Base-by-base conservation (phyloP, 306 rosid species). In the Hylodesmum podocarpum region DNA sequence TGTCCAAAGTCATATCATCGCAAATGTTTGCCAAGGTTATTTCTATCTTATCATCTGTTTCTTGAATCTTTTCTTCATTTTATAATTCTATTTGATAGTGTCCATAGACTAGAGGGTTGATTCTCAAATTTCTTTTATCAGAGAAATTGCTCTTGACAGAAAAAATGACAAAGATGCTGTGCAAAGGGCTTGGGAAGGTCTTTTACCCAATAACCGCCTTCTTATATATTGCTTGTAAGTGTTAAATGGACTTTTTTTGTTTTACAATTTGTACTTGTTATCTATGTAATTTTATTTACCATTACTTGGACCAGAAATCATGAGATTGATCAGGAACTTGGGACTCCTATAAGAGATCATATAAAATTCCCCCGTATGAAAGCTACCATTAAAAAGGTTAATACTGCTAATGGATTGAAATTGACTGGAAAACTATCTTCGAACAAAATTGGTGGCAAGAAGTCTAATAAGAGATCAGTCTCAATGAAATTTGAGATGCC, bases 161-260 rank as follows among this genome's bases (percentile, higher is more conserved):
- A 7, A 4, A 10, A 86, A 80, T 59, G 88, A 73, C 1, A 81
- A 81, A 39, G 82, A 18, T 37, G 7, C 28, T 63, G 5, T 54
- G n/a, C 28, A 49, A 70, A 95, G 97, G 86, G 99, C 97, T 44
- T 95, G 99, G 99, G 85, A 86, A 78, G 82, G 34, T 74, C 90
- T 95, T 67, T 78, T 95, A 72, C 92, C 97, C 55, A 65, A 78
- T 70, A 90, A 87, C 37, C 96, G 94, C 54, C 82, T 95, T 59
- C 91, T 95, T 70, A 90, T 95, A 73, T 95, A 90, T 81, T 95
- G 99, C 89, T 83, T 81, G 97, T 94, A 89, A 89, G 98, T 89
- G 46, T 66, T 59, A 31, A 2, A 21, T 59, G 44, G 64, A n/a
- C 78, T 13, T 5, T 51, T 28, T 5, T 65, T 51, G 36, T 71